Conservation (phyloP, 2,329 filamentous ascomycete species). For the Pseudogymnoascus destructans region DNA sequence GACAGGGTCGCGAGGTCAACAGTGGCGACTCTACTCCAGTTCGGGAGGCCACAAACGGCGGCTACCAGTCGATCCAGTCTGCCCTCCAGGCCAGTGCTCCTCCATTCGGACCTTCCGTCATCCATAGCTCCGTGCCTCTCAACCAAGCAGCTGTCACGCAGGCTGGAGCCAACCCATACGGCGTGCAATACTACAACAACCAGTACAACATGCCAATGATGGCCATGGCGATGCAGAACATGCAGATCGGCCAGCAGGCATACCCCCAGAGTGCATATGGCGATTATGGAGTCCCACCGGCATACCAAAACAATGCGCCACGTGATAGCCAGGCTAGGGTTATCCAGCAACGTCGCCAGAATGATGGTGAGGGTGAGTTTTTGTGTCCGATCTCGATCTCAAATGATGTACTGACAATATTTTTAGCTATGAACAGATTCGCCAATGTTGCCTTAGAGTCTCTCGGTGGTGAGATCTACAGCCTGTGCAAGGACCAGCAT, state of each 20-base stretch:
- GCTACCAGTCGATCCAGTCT: slow-evolving; percentile 51
- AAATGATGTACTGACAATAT: slow-evolving; percentile 14
- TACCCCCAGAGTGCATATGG: slow-evolving; percentile 45
- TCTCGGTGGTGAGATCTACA: slow-evolving; percentile 72
- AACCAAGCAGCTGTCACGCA: slow-evolving; percentile 20
- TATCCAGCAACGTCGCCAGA: slow-evolving; percentile 60
- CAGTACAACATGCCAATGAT: slow-evolving; percentile 44
- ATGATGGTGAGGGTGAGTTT: slow-evolving; percentile 54
- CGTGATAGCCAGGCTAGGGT: slow-evolving; percentile 66
- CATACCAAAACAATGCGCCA: slow-evolving; percentile 34
- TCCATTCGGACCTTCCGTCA: slow-evolving; percentile 58
- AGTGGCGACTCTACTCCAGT: slow-evolving; percentile 22
- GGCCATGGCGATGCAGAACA: slow-evolving; percentile 53
- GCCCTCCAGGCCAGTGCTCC: slow-evolving; percentile 68
- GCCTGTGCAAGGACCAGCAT: slow-evolving; percentile 93
- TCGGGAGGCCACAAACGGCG: slow-evolving; percentile 33
- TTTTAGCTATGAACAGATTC: slow-evolving; percentile 59
- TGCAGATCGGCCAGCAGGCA: slow-evolving; percentile 41
- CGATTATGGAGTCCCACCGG: slow-evolving; percentile 17
- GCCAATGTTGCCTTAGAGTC: slow-evolving; percentile 71
- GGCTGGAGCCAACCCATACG: slow-evolving; percentile 17
- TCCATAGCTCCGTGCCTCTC: slow-evolving; percentile 25
- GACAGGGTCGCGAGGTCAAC: slow-evolving; percentile 62
- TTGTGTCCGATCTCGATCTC: background rate
- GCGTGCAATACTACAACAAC: slow-evolving; percentile 25